A percentile compares a stretch with the other conserved stretches of the same genome.
Conservation (phyloP, 2,329 filamentous ascomycete species). For the Xylaria multiplex region DNA sequence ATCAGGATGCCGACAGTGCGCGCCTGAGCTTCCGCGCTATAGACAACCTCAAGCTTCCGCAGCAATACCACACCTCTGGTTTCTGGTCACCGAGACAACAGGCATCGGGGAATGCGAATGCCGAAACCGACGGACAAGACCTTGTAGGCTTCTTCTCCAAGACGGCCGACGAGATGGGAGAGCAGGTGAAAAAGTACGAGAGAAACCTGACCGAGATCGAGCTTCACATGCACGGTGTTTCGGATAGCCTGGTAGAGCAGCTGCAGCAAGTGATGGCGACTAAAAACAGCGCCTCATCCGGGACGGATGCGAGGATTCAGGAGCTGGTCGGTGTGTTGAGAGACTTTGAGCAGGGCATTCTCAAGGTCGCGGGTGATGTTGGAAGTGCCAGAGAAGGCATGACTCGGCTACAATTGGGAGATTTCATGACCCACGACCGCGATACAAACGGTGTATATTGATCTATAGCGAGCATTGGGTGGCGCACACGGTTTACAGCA, state of each 20-base stretch:
- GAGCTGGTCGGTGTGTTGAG: conserved; percentile 68
- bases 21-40: conserved; percentile 58
- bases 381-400: conserved; percentile 69
- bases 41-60: conserved; percentile 59
- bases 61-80: conserved; percentile 60
- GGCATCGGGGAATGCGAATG: conserved; percentile 55
- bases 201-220: conserved; percentile 72
- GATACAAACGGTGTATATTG: conserved; percentile 47
- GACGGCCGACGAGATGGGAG: conserved; percentile 69
- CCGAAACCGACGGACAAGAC: conserved; percentile 64
- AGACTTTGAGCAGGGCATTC: conserved; percentile 72
- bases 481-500: conserved; percentile 34
- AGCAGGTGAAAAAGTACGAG: conserved; percentile 66
- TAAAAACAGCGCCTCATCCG: conserved; percentile 51
- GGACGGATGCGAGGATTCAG: conserved; percentile 57
- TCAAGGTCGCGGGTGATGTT: conserved; percentile 70
- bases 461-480: conserved; percentile 25
- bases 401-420: conserved; percentile 65
- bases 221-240: conserved; percentile 71
- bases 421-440: conserved; percentile 52
- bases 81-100: conserved; percentile 55
- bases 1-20: conserved; percentile 55
- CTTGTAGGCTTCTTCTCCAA: conserved; percentile 72
- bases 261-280: conserved; percentile 63
- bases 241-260: conserved; percentile 67